Base-by-base conservation (phyloP, 1,284 basidiomycete genomes). In the Exobasidium cylindrosporum region DNA sequence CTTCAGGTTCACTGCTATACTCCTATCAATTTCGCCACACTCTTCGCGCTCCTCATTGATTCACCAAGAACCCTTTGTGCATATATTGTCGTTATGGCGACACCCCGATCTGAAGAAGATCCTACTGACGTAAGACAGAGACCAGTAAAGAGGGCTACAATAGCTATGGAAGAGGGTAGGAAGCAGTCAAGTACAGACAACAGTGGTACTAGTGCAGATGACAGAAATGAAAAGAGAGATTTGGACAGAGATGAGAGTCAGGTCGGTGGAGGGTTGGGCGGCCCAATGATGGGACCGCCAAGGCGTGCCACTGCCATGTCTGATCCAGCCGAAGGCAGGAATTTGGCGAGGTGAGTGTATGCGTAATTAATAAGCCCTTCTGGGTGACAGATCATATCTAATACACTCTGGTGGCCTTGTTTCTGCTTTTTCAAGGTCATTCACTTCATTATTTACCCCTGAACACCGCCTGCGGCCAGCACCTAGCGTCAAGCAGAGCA, bases 371-470 rank as follows among this genome's bases (percentile, higher is more conserved):
- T 52, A 21, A 14, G 17, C 14, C 17, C 32, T 29, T 11, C 10
- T 21, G 49, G 17, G 49, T 10, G 49, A 7, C 21, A 10, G 23
- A 10, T 21, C 49, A 31, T 31, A 30, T 13, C 11, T 53, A 17
- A 30, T 13, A n/a, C 3, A 10, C 3, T 31, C 14, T 26, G n/a
- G 5, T 31, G 13, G 17, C 50, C 14, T 31, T 53, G 21, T 26
- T 49, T 24, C 26, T 11, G 23, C 4, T 14, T 13, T 7, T 29
- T 3, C 26, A 5, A 61, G 64, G 14, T 73, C 73, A 21, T 73
- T 75, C 55, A 68, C 62, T 40, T 64, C 67, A 17, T 60, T 75
- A 7, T 69, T 75, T 50, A 62, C 47, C 26, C 73, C 73, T 21
- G 71, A 75, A 31, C 66, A 67, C 43, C 61, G 64, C 0, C 57